These are phyloP conservation scores for Saturnispora kantuleensis DNA, from an alignment of 805 yeast genomes.

Conservation along the genomic window DNA sequence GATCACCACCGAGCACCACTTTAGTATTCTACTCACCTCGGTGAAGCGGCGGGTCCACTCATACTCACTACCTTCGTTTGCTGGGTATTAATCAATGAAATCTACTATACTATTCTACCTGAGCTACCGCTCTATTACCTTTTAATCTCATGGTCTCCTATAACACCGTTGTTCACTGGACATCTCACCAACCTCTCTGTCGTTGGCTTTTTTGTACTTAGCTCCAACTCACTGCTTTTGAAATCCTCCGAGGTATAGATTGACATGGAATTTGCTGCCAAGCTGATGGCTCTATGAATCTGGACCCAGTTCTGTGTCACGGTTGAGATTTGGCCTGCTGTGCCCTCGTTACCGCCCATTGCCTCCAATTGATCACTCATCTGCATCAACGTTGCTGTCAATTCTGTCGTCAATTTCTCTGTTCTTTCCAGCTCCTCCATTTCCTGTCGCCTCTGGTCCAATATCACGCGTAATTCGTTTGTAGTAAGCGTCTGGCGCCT, in stretches of 20 bases:
- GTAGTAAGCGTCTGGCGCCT: slow-evolving; percentile 6
- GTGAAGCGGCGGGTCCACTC: too few relatives aligned
- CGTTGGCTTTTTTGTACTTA: slow-evolving; percentile 29
- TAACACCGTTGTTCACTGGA: slow-evolving; percentile 34
- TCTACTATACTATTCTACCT: background rate
- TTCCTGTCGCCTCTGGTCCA: slow-evolving; percentile 38
- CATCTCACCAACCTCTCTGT: slow-evolving; percentile 63
- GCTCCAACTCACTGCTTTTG: slow-evolving; percentile 21
- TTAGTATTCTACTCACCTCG: too few relatives aligned
- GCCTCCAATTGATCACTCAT: slow-evolving; percentile 39
- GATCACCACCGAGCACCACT: too few relatives aligned
- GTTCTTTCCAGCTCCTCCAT: slow-evolving; percentile 40
- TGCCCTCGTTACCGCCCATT: slow-evolving; percentile 37
- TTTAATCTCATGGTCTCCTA: slow-evolving; percentile 13
- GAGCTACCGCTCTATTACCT: background rate
- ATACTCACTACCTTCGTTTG: too few relatives aligned
- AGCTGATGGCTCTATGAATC: slow-evolving; percentile 47
- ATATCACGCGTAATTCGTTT: background rate
- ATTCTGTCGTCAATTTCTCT: slow-evolving; percentile 33
- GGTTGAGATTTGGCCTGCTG: slow-evolving; percentile 43
- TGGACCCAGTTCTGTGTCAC: slow-evolving; percentile 59
- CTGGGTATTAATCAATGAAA: background rate
- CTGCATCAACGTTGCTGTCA: slow-evolving; percentile 38
- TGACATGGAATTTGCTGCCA: slow-evolving; percentile 46
- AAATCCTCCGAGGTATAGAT: slow-evolving; percentile 35